A percentile compares a stretch with the other conserved stretches of the same genome.
phyloP scores from a whole-genome alignment of 2,329 filamentous ascomycete genomes.

The Colletotrichum limetticola region DNA sequence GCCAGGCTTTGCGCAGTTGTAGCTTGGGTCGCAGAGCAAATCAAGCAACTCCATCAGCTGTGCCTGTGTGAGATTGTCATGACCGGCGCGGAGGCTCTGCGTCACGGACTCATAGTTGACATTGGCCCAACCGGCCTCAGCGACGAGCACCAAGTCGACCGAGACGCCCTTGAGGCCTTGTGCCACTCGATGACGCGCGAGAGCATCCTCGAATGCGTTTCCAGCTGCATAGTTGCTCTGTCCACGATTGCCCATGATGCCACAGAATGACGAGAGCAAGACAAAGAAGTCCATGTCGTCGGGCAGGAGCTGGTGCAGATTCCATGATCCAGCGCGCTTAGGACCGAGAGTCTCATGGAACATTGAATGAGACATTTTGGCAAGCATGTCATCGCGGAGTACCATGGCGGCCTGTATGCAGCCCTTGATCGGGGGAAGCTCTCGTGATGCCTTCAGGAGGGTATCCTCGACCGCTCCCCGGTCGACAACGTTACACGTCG shows the following conservation, averaged over 20 bases:
- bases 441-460: constrained; percentile 33
- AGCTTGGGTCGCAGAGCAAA: neutral
- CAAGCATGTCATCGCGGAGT: constrained; percentile 55
- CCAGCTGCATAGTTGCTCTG: constrained; percentile 69
- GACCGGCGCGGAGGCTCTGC: neutral
- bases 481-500: constrained; percentile 56
- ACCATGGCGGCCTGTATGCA: constrained; percentile 49
- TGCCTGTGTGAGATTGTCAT: neutral
- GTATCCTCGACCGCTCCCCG: constrained; percentile 9
- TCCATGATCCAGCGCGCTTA: constrained; percentile 61
- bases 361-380: constrained; percentile 57
- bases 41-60: neutral
- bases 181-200: constrained; percentile 37
- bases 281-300: constrained; percentile 55
- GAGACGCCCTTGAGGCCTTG: neutral
- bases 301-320: constrained; percentile 53
- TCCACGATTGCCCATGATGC: constrained; percentile 66
- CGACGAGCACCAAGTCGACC: neutral
- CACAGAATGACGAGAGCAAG: constrained; percentile 63
- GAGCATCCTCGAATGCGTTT: constrained; percentile 60
- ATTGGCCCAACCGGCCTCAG: neutral
- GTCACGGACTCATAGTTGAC: neutral
- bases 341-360: constrained; percentile 56
- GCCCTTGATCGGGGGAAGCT: constrained; percentile 44
- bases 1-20: neutral